phyloP scores from a whole-genome alignment of 23 red algal genomes.

The Gracilaria vermiculophylla region DNA sequence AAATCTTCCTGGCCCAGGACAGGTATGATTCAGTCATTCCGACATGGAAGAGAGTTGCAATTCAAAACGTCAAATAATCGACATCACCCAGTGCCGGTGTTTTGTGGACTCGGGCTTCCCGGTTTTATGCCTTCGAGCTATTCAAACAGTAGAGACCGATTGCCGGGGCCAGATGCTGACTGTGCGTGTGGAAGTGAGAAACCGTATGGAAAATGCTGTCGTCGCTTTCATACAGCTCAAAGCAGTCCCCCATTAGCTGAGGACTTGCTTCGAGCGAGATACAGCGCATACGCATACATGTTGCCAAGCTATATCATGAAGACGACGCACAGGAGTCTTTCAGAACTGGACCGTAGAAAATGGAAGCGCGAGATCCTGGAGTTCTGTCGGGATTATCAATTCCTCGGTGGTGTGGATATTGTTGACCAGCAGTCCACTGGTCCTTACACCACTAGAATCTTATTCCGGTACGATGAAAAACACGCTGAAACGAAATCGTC shows the following conservation, averaged over 20 bases:
- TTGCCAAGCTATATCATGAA: slow-evolving; percentile 95
- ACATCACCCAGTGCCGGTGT: neutral
- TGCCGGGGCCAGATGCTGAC: slow-evolving; percentile 36
- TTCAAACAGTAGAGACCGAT: slow-evolving; percentile 7
- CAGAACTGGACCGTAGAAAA: slow-evolving; percentile 65
- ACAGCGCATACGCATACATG: slow-evolving; percentile 77
- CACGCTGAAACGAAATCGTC: neutral
- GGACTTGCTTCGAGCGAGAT: slow-evolving; percentile 85
- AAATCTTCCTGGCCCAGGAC: neutral
- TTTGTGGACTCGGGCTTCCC: slow-evolving; percentile 1
- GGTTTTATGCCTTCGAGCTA: neutral
- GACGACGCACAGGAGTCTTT: slow-evolving; percentile 73
- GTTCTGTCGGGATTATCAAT: slow-evolving; percentile 88
- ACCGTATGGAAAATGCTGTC: slow-evolving; percentile 82
- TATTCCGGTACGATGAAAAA: slow-evolving; percentile 64
- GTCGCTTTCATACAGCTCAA: slow-evolving; percentile 76
- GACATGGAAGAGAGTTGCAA: neutral
- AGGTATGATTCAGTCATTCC: neutral
- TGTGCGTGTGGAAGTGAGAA: slow-evolving; percentile 81
- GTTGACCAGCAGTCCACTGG: slow-evolving; percentile 78
- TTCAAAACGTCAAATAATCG: neutral
- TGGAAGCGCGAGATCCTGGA: slow-evolving; percentile 94
- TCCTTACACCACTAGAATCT: slow-evolving; percentile 73
- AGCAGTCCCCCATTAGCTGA: slow-evolving; percentile 53
- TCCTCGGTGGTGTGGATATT: slow-evolving; percentile 82